phyloP scores from a whole-genome alignment of 2,329 filamentous ascomycete genomes.

The Fusarium cicatricum region DNA sequence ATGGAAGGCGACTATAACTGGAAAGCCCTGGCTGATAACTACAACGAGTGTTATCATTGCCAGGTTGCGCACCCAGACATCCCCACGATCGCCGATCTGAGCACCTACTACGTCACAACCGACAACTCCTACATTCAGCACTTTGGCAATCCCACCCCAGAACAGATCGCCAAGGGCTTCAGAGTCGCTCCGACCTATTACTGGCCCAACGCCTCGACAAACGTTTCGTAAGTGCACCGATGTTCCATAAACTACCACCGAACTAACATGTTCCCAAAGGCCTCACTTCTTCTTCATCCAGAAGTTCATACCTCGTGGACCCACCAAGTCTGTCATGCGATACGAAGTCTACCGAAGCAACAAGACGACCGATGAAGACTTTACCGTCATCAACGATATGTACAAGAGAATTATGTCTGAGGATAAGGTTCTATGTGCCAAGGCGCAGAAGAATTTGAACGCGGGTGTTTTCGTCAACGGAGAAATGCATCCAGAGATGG shows the following conservation, averaged over 20 bases:
- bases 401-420: conserved; percentile 9
- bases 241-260: not conserved
- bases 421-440: conserved; percentile 8
- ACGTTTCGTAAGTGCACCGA: not conserved
- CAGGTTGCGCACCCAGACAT: conserved; percentile 66
- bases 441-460: conserved; percentile 8
- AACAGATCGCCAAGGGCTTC: not conserved
- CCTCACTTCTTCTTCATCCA: conserved; percentile 17
- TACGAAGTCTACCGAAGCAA: conserved; percentile 21
- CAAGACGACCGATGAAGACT: not conserved
- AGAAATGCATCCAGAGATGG: conserved; percentile 9
- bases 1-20: conserved; percentile 65
- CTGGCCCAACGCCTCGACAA: conserved; percentile 5
- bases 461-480: conserved; percentile 14
- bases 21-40: conserved; percentile 69
- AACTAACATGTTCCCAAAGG: too few species aligned
- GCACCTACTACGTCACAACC: conserved; percentile 59
- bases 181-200: conserved; percentile 7
- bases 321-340: conserved; percentile 1
- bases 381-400: conserved; percentile 4
- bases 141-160: conserved; percentile 47
- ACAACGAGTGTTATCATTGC: conserved; percentile 70
- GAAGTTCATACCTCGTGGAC: conserved; percentile 3
- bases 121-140: conserved; percentile 59
- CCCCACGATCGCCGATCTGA: conserved; percentile 48